A percentile compares a stretch with the other conserved stretches of the same genome.
Evolutionary conservation across 306 rosid species (phyloP).

Genomic region (Morella rubra): DNA sequence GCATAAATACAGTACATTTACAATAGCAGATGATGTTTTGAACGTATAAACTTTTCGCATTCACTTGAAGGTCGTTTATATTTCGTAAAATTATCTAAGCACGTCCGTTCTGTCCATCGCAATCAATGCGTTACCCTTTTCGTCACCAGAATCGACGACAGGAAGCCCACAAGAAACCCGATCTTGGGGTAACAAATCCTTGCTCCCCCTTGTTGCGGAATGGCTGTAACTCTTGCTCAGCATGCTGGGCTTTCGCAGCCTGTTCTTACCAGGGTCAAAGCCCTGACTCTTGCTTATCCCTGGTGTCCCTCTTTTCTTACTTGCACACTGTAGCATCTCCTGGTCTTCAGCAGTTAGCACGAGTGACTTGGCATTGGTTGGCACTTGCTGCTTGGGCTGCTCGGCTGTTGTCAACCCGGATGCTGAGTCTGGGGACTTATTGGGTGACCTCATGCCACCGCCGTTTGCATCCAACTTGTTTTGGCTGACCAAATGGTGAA

Average conservation of each 20-base stretch:
- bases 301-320: constrained; percentile 35
- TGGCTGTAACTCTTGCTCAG: constrained; percentile 59
- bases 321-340: constrained; percentile 51
- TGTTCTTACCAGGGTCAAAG: constrained; percentile 38
- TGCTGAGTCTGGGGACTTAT: constrained; percentile 31
- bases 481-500: constrained; percentile 63
- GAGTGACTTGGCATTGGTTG: neutral
- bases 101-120: constrained; percentile 61
- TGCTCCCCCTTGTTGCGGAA: constrained; percentile 48
- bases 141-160: constrained; percentile 46
- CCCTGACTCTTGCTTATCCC: constrained; percentile 72
- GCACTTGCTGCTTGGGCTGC: constrained; percentile 20
- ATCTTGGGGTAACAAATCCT: constrained; percentile 38
- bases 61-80: constrained; percentile 7
- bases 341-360: constrained; percentile 54
- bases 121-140: constrained; percentile 67
- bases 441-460: constrained; percentile 28
- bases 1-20: constrained; percentile 33
- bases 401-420: constrained; percentile 30
- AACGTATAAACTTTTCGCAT: constrained; percentile 5
- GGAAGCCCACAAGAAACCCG: constrained; percentile 54
- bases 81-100: constrained; percentile 31
- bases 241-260: constrained; percentile 32
- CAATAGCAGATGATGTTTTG: constrained; percentile 27
- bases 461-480: constrained; percentile 35